Evolutionary conservation across 2,329 filamentous ascomycete genomes (phyloP), one percentile per base, ranked within the genome.

Genomic region (Alternaria ethzedia): DNA sequence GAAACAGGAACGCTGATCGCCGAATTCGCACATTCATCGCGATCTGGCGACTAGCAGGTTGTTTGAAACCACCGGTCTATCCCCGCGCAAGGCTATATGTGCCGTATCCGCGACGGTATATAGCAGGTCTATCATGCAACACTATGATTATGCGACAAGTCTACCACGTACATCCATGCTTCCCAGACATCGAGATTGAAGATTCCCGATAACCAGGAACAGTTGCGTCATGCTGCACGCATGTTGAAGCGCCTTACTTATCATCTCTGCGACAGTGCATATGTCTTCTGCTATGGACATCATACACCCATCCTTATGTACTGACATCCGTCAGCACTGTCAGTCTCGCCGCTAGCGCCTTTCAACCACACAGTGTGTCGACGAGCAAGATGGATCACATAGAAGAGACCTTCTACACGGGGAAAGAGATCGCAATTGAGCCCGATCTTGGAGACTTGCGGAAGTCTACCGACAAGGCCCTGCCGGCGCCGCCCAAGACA

Each of bases 391-490:
- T 64, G 46, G 23, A 59, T 30, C 30, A 52, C 23, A 64, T 62
- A 23, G 56, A 63, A 3, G 43, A 51, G 10, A 52, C 46, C 3
- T 60, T 63, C 12, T 64, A 59, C 50, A 52, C 63, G 9, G 61
- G 67, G 13, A 66, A 49, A 21, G 44, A 68, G n/a, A 60, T 66
- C 4, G 46, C 23, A 8, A 66, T 73, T 25, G 63, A 69, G 51
- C 70, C 67, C 12, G 71, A 74, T 46, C 55, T 74, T 20, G 70
- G 66, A 49, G 72, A 73, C 41, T 65, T 66, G 51, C 58, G 69
- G 55, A 60, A 64, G 55, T 72, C 68, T 12, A 69, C 57, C 3
- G 65, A 63, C 47, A 72, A 69, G 57, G 67, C 70, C 21, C 57
- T 73, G 10, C 69, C 72, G 11, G 60, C 60, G 6, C 64, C 61